These are phyloP conservation scores for Colletotrichum scovillei DNA, from an alignment of 2,329 filamentous ascomycete species.

Conservation along the genomic window DNA sequence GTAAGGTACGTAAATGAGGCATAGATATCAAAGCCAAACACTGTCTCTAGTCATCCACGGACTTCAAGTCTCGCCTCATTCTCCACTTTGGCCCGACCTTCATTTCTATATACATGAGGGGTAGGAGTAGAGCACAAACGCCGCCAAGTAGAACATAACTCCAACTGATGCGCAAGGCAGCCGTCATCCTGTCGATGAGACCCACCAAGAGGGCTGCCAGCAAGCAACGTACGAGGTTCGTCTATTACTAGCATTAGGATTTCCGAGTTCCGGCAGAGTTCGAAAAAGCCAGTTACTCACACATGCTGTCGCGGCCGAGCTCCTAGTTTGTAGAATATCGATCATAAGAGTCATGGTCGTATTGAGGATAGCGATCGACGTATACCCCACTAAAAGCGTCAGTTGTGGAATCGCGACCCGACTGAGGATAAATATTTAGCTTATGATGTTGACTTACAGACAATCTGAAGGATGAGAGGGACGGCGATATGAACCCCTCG, in stretches of 20 bases:
- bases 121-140: constrained; percentile 35
- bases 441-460: constrained; percentile 34
- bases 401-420: background rate
- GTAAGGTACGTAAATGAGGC: background rate
- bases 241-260: constrained; percentile 34
- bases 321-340: constrained; percentile 43
- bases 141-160: constrained; percentile 39
- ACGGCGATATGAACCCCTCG: constrained; percentile 39
- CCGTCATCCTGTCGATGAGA: constrained; percentile 42
- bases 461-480: constrained; percentile 40
- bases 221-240: constrained; percentile 44
- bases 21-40: background rate
- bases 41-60: constrained; percentile 10
- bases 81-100: constrained; percentile 38
- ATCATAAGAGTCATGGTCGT: constrained; percentile 47
- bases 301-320: constrained; percentile 44
- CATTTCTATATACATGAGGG: constrained; percentile 40
- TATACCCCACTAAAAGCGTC: constrained; percentile 41
- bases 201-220: constrained; percentile 43
- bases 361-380: constrained; percentile 45
- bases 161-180: constrained; percentile 36
- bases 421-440: background rate
- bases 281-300: constrained; percentile 23
- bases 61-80: constrained; percentile 11
- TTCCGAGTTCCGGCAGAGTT: background rate